phyloP scores from a whole-genome alignment of 768 basidiomycete genomes.

The Boletus sensibilis region DNA sequence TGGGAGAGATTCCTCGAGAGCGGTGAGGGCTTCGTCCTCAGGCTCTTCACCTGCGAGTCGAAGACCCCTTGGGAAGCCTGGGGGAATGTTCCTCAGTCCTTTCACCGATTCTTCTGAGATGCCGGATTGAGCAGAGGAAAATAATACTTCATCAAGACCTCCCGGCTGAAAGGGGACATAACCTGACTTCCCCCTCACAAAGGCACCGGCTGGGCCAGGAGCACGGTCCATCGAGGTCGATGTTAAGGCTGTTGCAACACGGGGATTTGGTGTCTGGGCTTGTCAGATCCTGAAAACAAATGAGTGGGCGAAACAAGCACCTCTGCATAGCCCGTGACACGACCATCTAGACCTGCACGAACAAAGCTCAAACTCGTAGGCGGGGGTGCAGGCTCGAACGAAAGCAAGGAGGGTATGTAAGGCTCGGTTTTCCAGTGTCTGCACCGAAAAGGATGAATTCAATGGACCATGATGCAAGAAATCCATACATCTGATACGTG shows the following conservation, averaged over 20 bases:
- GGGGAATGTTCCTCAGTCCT: conserved; percentile 66
- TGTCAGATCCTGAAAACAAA: conserved; percentile 4
- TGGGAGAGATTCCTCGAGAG: conserved; percentile 25
- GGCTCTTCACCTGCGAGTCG: conserved; percentile 60
- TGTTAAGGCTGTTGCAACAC: conserved; percentile 65
- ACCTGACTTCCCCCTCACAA: conserved; percentile 92
- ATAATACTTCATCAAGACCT: conserved; percentile 70
- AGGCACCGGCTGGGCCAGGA: conserved; percentile 73
- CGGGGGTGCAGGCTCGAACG: conserved; percentile 65
- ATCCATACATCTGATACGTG: conserved; percentile 77
- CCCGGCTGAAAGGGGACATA: conserved; percentile 95
- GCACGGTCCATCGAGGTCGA: conserved; percentile 86
- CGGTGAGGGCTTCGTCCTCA: conserved; percentile 44
- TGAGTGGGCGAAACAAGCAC: conserved; percentile 39
- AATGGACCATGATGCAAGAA: conserved; percentile 4
- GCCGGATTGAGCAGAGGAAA: conserved; percentile 29
- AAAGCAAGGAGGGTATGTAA: conserved; percentile 61
- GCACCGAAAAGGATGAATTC: conserved; percentile 14
- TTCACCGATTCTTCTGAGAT: conserved; percentile 39
- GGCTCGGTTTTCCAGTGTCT: conserved; percentile 74
- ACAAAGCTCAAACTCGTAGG: conserved; percentile 74
- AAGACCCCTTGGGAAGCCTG: conserved; percentile 80
- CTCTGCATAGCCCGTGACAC: conserved; percentile 79
- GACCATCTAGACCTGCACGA: conserved; percentile 76
- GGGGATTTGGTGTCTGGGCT: conserved; percentile 52